A percentile compares a stretch with the other conserved stretches of the same genome.
phyloP scores from a whole-genome alignment of 2,329 filamentous ascomycete species.

The Cadophora luteo-olivacea region DNA sequence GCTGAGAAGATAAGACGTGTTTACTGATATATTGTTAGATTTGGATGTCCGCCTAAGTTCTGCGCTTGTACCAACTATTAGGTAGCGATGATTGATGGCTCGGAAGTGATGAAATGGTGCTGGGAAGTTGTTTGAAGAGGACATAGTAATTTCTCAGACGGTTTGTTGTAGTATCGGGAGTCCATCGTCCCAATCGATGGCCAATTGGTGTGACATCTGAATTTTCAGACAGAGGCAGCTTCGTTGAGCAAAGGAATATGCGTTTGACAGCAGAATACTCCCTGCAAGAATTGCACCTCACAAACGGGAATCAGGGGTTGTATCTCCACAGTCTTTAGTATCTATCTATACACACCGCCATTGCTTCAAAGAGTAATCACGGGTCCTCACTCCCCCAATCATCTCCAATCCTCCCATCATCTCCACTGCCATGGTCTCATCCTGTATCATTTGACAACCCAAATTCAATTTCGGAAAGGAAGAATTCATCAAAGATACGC shows the following conservation, averaged over 20 bases:
- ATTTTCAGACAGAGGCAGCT: background rate
- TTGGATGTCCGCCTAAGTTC: constrained; percentile 7
- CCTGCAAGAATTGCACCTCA: background rate
- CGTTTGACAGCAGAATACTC: background rate
- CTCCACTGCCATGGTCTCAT: background rate
- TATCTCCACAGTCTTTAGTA: background rate
- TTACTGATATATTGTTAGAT: background rate
- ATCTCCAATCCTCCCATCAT: background rate
- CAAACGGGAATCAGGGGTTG: background rate
- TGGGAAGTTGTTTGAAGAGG: background rate
- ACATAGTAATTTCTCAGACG: background rate
- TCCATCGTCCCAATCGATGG: background rate
- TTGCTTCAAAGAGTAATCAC: background rate
- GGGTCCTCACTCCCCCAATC: background rate
- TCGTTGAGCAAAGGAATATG: background rate
- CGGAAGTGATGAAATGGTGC: background rate
- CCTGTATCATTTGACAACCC: background rate
- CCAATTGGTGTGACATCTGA: background rate
- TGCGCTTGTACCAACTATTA: constrained; percentile 8
- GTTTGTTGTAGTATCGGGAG: background rate
- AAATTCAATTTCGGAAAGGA: background rate
- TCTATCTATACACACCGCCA: background rate
- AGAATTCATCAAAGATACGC: background rate
- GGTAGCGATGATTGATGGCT: background rate
- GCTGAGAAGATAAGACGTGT: background rate